Base-by-base conservation (phyloP, 768 basidiomycete genomes). In the Royoungia palumana region DNA sequence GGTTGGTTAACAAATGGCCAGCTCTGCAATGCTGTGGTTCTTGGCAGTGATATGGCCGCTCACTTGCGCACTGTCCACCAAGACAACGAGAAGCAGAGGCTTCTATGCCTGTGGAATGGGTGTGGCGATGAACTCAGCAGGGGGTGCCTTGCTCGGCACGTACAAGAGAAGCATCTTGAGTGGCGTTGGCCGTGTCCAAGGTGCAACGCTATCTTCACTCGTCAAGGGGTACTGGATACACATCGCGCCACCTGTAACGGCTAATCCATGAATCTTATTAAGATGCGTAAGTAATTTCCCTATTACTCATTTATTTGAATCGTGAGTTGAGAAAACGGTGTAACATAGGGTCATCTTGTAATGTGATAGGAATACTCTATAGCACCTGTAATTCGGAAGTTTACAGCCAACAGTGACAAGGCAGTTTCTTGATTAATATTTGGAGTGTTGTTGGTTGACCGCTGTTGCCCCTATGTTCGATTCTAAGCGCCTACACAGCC, bases 111-210 rank as follows among this genome's bases (percentile, higher is more conserved):
- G 14, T 65, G 63, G 63, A 17, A 17, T 21, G 6, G n/a, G 6
- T 65, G 63, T 10, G 45, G 45, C 3, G 64, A 62, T 0, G 17
- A 2, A 6, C 41, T 65, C 4, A 56, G 9, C 6, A 59, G 11
- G 9, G 56, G 48, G 0, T 53, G 50, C 6, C 35, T 66, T 17
- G 44, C 52, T 5, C 36, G 66, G 1, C 64, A 66, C 20, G 46
- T 68, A 3, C 48, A 61, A 34, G 64, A 64, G 13, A 53, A 1
- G 6, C 66, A 66, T 35, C 54, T 68, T 6, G 44, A 21, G 14
- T 55, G 49, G 30, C 36, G 35, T 1, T 64, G 66, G 61, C 54
- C 64, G 0, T 66, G 64, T 21, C 50, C 59, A 1, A 53, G 9
- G 3, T 66, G 64, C 13, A 8, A 6, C 3, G 3, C 25, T 1